Base-by-base conservation (phyloP, 2,329 filamentous ascomycete species). In the Byssothecium circinans region DNA sequence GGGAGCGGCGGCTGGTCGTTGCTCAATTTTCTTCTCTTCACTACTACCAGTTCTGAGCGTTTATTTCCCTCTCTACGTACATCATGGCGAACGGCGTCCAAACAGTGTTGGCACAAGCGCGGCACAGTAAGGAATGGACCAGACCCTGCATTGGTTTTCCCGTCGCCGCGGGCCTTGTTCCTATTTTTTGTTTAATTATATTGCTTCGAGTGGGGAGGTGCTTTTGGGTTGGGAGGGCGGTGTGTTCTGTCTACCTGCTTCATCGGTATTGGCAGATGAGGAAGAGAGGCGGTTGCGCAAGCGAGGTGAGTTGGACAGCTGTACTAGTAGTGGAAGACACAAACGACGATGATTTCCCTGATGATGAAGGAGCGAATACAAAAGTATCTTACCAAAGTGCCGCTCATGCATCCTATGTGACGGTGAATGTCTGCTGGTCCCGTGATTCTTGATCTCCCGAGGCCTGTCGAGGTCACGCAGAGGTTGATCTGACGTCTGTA, bases 381-480 rank as follows among this genome's bases (percentile, higher is more conserved):
- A 48, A 34, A 47, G 41, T 41, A 50, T 53, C 44, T 44, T 47
- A 46, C 41, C 40, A 29, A 45, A 40, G 17, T 10, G 20, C 5
- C 18, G 18, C 14, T 19, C 4, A 22, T n/a, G n/a, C n/a, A n/a
- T n/a, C n/a, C 29, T 32, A n/a, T 32, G 6, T n/a, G n/a, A n/a
- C n/a, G 6, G 29, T 32, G 10, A 8, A 14, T 5, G 4, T 32
- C 6, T 32, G 29, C 7, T 14, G 29, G 14, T 32, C 10, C 29
- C 29, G 29, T 32, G 29, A 32, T 32, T 32, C 29, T n/a, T 14
- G 29, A 5, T 7, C 29, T 5, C 14, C 6, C 10, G 6, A 12
- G 14, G 14, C 15, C 30, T n/a, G 8, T 37, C 14, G 8, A 19
- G 17, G 19, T 6, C 4, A n/a, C 5, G 15, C 30, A 7, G 15